A percentile compares a stretch with the other conserved stretches of the same genome.
Evolutionary conservation across 176 grass and related monocot species (phyloP).

Genomic region (Eragrostis nindensis): DNA sequence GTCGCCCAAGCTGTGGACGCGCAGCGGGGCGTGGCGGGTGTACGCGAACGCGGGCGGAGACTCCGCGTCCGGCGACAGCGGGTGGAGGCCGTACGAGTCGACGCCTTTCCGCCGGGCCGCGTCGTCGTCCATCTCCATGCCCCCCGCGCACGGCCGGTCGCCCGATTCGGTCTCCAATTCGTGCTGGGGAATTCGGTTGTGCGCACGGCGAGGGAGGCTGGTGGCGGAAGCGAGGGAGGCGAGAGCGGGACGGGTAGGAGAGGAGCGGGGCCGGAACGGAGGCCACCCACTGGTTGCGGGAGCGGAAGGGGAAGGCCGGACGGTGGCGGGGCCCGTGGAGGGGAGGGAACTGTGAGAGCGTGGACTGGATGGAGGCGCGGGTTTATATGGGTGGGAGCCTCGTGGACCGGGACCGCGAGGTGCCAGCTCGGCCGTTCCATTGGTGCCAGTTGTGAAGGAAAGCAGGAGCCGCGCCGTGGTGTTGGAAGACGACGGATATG

Average conservation of each 20-base stretch:
- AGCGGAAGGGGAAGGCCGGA: constrained; percentile 1
- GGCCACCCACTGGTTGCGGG: constrained; percentile 27
- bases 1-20: constrained; percentile 57
- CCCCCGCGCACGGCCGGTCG: background rate
- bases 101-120: constrained; percentile 39
- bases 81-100: constrained; percentile 53
- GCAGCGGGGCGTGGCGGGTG: constrained; percentile 37
- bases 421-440: too few species aligned
- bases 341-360: constrained; percentile 40
- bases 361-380: constrained; percentile 5
- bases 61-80: constrained; percentile 38
- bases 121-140: constrained; percentile 35
- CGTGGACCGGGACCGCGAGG: constrained; percentile 49
- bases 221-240: background rate
- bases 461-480: background rate
- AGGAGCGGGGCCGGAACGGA: background rate
- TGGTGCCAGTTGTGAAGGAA: constrained; percentile 12
- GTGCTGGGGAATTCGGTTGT: too few species aligned
- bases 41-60: background rate
- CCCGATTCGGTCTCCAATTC: too few species aligned
- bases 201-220: too few species aligned
- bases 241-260: background rate
- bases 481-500: background rate
- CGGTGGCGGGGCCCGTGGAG: constrained; percentile 28
- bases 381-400: constrained; percentile 50